Conservation (phyloP, 1,284 basidiomycete genomes). For the Melanopsichium pennsylvanicum region DNA sequence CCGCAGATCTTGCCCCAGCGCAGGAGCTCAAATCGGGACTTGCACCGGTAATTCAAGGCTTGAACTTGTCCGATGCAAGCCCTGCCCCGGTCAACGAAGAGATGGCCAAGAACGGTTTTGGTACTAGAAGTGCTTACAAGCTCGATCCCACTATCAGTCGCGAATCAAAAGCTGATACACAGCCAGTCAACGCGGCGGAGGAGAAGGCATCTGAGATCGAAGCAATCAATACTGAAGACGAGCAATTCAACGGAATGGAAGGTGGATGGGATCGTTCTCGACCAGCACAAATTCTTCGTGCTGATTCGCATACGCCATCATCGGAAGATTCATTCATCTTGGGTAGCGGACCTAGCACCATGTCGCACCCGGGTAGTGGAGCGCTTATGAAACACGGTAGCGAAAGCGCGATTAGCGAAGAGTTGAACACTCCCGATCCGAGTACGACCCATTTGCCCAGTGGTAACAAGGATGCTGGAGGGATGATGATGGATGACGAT, state of each 20-base stretch:
- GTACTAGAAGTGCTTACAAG: constrained; percentile 38
- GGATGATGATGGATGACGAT: constrained; percentile 3
- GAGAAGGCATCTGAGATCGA: background rate
- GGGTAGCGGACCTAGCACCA: constrained; percentile 28
- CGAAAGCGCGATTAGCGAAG: constrained; percentile 45
- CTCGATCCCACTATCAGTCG: background rate
- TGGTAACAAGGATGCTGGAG: constrained; percentile 7
- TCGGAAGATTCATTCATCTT: constrained; percentile 38
- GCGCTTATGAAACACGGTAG: constrained; percentile 42
- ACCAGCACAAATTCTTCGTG: constrained; percentile 11
- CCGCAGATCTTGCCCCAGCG: too few relatives aligned
- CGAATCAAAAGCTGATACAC: background rate
- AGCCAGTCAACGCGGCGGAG: background rate
- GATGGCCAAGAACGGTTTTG: constrained; percentile 44
- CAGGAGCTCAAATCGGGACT: constrained; percentile 4
- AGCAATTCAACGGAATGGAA: constrained; percentile 2
- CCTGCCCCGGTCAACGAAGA: constrained; percentile 28
- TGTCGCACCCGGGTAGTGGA: constrained; percentile 26
- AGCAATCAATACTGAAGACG: background rate
- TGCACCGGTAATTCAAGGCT: background rate
- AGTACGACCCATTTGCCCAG: constrained; percentile 23
- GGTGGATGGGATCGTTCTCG: constrained; percentile 18
- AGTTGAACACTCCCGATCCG: constrained; percentile 36
- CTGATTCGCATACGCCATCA: constrained; percentile 39
- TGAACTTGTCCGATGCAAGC: constrained; percentile 27